Conservation (phyloP, 2,329 filamentous ascomycete species). For the Nemania sp. region DNA sequence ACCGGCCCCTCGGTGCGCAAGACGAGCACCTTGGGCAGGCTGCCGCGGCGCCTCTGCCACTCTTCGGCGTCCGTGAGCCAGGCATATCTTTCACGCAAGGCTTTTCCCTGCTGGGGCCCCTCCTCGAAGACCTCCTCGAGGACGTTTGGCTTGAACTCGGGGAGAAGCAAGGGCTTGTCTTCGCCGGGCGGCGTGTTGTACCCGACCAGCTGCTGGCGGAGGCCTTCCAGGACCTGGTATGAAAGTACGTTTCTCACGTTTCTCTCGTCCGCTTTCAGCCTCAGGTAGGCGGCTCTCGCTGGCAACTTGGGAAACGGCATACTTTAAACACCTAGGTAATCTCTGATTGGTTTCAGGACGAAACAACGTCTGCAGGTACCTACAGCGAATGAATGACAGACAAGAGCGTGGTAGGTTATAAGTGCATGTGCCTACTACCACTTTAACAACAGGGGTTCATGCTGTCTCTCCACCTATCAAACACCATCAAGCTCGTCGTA, state of each 20-base stretch:
- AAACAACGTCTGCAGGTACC: too few relatives aligned
- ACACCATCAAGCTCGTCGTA: too few relatives aligned
- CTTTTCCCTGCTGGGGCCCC: neutral
- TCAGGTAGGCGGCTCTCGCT: slow-evolving; percentile 35
- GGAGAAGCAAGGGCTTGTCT: slow-evolving; percentile 35
- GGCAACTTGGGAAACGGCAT: slow-evolving; percentile 34
- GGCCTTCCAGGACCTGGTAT: slow-evolving; percentile 30
- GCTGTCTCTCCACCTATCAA: too few relatives aligned
- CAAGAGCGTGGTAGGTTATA: too few relatives aligned
- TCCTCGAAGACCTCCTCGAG: neutral
- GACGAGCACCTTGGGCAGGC: slow-evolving; percentile 40
- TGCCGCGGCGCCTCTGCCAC: slow-evolving; percentile 33
- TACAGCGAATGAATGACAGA: too few relatives aligned
- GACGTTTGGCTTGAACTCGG: slow-evolving; percentile 32
- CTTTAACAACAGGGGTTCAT: too few relatives aligned
- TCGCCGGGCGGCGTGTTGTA: slow-evolving; percentile 34
- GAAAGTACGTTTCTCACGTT: slow-evolving; percentile 40
- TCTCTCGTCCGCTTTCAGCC: too few relatives aligned
- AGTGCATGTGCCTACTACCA: too few relatives aligned
- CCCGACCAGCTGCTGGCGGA: slow-evolving; percentile 34
- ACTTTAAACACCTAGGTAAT: too few relatives aligned
- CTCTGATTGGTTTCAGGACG: too few relatives aligned
- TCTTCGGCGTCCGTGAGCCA: slow-evolving; percentile 38
- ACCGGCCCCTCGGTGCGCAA: slow-evolving; percentile 39
- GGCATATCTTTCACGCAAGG: neutral